Conservation (phyloP, 2,329 filamentous ascomycete genomes). For the Biscogniauxia marginata region DNA sequence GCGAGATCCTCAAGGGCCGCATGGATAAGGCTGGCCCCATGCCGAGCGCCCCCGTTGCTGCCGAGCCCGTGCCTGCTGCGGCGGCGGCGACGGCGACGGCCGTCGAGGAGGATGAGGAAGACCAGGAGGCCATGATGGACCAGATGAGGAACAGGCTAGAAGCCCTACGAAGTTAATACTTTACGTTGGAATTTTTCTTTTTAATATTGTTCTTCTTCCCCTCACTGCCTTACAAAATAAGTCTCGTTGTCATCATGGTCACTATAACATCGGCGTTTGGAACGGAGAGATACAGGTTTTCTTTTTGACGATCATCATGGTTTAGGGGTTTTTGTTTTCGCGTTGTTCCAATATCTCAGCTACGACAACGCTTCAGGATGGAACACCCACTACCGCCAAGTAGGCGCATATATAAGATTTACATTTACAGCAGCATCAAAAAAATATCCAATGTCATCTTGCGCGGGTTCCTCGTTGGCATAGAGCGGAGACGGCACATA, state of each 20-base stretch:
- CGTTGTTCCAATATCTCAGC: neutral
- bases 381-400: neutral
- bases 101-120: constrained; percentile 74
- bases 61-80: constrained; percentile 51
- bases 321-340: constrained; percentile 1
- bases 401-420: neutral
- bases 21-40: constrained; percentile 63
- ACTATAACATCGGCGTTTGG: constrained; percentile 19
- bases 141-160: constrained; percentile 92
- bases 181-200: neutral
- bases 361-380: neutral
- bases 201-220: constrained; percentile 9
- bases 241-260: neutral
- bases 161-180: constrained; percentile 76
- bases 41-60: constrained; percentile 53
- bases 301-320: constrained; percentile 8
- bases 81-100: constrained; percentile 48
- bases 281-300: constrained; percentile 8
- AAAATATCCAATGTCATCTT: too few species aligned
- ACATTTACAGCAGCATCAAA: too few species aligned
- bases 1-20: constrained; percentile 84
- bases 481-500: too few species aligned
- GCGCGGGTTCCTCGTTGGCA: too few species aligned
- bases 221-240: neutral
- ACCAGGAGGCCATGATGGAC: constrained; percentile 85